Evolutionary conservation across 768 basidiomycete species (phyloP).

Genomic region (Suillus lakei): DNA sequence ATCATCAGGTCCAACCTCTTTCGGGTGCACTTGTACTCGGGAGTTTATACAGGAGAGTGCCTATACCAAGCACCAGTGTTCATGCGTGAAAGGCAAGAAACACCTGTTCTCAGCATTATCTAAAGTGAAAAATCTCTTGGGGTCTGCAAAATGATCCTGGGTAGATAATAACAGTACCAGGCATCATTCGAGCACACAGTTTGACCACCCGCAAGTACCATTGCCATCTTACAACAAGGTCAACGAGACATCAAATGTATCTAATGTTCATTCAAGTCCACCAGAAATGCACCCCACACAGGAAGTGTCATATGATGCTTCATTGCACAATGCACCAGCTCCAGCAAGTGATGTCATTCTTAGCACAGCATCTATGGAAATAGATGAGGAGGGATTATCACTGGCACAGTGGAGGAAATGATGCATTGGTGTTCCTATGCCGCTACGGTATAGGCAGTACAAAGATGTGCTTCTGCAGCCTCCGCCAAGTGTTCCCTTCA

Average conservation of each 20-base stretch:
- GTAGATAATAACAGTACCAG: constrained; percentile 1
- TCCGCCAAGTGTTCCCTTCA: not conserved
- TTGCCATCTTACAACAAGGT: not conserved
- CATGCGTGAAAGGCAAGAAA: not conserved
- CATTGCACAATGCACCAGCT: too few species aligned
- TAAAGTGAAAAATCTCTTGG: not conserved
- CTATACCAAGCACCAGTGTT: not conserved
- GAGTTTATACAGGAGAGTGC: not conserved
- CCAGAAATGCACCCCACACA: too few species aligned
- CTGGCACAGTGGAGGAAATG: not conserved
- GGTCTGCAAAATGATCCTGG: not conserved
- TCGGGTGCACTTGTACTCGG: not conserved
- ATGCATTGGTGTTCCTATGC: not conserved
- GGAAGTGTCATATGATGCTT: not conserved
- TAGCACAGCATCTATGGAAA: not conserved
- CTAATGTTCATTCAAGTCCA: too few species aligned
- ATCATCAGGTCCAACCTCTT: not conserved
- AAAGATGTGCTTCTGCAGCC: constrained; percentile 2
- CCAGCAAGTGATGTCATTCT: not conserved
- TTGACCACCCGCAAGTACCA: too few species aligned
- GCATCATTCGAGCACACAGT: not conserved
- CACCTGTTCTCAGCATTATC: not conserved
- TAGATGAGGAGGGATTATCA: not conserved
- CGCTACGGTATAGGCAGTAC: not conserved
- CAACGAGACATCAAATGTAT: too few species aligned